Evolutionary conservation across 2,329 filamentous ascomycete genomes (phyloP).

Genomic region (Sporothrix protearum): DNA sequence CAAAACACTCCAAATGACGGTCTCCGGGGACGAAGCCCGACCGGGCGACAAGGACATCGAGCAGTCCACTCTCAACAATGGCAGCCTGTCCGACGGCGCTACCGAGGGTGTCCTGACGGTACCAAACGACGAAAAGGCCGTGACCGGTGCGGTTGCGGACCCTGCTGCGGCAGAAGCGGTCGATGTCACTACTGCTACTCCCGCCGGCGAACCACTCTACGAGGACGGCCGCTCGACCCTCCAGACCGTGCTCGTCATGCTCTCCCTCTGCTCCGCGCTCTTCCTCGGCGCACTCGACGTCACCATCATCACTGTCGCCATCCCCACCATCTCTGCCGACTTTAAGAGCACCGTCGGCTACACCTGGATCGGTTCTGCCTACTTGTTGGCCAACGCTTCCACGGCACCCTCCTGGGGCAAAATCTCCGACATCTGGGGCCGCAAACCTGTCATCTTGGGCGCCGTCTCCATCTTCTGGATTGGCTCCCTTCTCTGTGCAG

Average conservation of each 20-base stretch:
- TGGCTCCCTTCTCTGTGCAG: constrained; percentile 49
- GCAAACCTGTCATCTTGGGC: constrained; percentile 50
- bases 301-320: constrained; percentile 59
- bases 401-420: constrained; percentile 68
- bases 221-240: constrained; percentile 33
- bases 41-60: neutral
- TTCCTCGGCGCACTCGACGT: constrained; percentile 49
- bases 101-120: neutral
- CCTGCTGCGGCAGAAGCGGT: neutral
- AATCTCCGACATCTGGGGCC: constrained; percentile 56
- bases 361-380: constrained; percentile 73
- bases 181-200: neutral
- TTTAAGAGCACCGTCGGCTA: constrained; percentile 64
- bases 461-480: constrained; percentile 50
- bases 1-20: neutral
- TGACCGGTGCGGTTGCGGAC: neutral
- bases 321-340: constrained; percentile 57
- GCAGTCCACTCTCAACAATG: neutral
- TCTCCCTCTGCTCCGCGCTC: constrained; percentile 40
- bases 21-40: neutral
- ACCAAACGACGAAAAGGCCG: neutral
- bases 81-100: neutral
- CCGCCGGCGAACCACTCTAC: neutral
- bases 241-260: constrained; percentile 39
- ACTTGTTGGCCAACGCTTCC: constrained; percentile 66